A percentile compares a stretch with the other conserved stretches of the same genome.
Evolutionary conservation across 169 alveolate species (phyloP).

Genomic region (Besnoitia besnoiti): DNA sequence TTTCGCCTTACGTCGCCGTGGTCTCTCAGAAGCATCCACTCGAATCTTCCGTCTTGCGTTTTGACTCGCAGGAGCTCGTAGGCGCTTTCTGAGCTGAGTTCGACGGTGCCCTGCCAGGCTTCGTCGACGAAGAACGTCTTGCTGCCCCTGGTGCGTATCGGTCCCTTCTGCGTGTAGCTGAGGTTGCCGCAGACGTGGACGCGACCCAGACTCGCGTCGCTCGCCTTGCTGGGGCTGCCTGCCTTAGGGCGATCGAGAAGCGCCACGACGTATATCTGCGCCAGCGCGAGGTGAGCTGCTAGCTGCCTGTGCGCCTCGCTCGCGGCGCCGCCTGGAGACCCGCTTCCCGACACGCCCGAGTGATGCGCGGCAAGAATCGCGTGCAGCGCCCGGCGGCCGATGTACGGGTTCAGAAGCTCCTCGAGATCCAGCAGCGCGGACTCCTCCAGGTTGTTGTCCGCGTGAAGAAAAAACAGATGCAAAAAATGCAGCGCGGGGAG

Average conservation of each 20-base stretch:
- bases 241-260: conserved; percentile 71
- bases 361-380: conserved; percentile 12
- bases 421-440: conserved; percentile 75
- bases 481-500: conserved; percentile 69
- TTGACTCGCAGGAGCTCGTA: conserved; percentile 70
- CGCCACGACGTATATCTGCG: conserved; percentile 73
- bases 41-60: conserved; percentile 65
- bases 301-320: not conserved
- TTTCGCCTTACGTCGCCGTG: conserved; percentile 70
- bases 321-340: conserved; percentile 45
- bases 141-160: conserved; percentile 47
- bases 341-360: conserved; percentile 42
- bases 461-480: conserved; percentile 76
- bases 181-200: conserved; percentile 62
- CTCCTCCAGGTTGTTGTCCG: conserved; percentile 77
- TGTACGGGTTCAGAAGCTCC: conserved; percentile 74
- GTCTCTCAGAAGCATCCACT: conserved; percentile 75
- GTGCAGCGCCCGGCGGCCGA: conserved; percentile 33
- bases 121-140: not conserved
- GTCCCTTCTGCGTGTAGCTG: conserved; percentile 63
- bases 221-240: conserved; percentile 13
- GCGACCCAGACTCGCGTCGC: conserved; percentile 28
- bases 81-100: conserved; percentile 69
- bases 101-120: not conserved
- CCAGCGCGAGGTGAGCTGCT: conserved; percentile 67